phyloP scores from a whole-genome alignment of 1,284 basidiomycete genomes.

The Apiotrichum mycotoxinovorans region DNA sequence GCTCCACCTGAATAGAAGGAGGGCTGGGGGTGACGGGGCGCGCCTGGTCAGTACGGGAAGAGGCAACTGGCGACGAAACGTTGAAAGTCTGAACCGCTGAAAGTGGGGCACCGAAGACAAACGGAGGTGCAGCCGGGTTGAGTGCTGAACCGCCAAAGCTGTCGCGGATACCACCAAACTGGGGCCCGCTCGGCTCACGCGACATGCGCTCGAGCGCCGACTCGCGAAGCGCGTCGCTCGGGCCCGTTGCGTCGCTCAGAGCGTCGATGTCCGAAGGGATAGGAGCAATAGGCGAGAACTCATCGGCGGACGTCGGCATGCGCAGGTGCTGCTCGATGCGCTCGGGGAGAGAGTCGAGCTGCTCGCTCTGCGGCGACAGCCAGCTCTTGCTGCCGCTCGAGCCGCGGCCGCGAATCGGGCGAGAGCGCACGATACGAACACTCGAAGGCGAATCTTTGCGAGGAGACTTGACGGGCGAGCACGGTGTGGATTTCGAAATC shows the following conservation, averaged over 20 bases:
- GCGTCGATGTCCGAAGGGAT: constrained; percentile 8
- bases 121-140: constrained; percentile 12
- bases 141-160: neutral
- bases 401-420: constrained; percentile 6
- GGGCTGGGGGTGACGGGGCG: neutral
- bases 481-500: neutral
- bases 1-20: constrained; percentile 4
- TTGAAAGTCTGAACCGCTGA: neutral
- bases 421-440: constrained; percentile 14
- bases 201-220: neutral
- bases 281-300: constrained; percentile 4
- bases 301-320: neutral
- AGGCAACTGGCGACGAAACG: neutral
- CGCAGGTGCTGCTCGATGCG: neutral
- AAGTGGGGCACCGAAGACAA: neutral
- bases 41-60: neutral
- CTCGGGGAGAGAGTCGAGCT: neutral
- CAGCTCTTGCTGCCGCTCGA: neutral
- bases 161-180: neutral
- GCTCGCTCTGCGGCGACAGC: neutral
- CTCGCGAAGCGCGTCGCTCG: neutral
- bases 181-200: neutral
- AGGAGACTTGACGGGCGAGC: constrained; percentile 7
- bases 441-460: neutral
- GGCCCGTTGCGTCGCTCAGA: neutral